A percentile compares a stretch with the other conserved stretches of the same genome.
phyloP scores from a whole-genome alignment of 495 filamentous ascomycete species.

The Hyaloscypha variabilis region DNA sequence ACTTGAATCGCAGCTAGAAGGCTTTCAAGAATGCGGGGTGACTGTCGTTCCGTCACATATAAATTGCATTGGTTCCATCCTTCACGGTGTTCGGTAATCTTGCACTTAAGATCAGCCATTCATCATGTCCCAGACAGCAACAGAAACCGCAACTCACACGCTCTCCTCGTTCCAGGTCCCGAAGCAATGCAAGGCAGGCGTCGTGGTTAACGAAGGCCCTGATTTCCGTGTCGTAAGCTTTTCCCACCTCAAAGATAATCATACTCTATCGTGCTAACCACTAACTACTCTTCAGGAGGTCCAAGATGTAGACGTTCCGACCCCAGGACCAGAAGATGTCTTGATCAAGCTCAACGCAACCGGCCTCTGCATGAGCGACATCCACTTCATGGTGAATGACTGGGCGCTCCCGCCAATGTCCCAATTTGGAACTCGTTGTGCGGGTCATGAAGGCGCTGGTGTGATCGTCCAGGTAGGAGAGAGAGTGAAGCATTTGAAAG shows the following conservation, averaged over 20 bases:
- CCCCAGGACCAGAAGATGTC: conserved; percentile 51
- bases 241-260: background rate
- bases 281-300: conserved; percentile 29
- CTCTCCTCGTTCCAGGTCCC: conserved; percentile 41
- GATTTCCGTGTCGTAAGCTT: conserved; percentile 47
- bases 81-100: background rate
- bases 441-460: conserved; percentile 61
- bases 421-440: conserved; percentile 45
- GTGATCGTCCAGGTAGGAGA: conserved; percentile 55
- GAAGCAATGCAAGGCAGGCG: conserved; percentile 54
- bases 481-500: conserved; percentile 52
- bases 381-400: conserved; percentile 52
- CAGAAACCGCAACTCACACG: conserved; percentile 1
- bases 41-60: background rate
- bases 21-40: too few relatives aligned
- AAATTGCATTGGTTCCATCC: background rate
- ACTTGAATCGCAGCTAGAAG: too few relatives aligned
- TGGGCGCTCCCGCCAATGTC: conserved; percentile 50
- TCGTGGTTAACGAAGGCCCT: conserved; percentile 56
- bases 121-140: conserved; percentile 7
- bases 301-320: conserved; percentile 53
- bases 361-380: conserved; percentile 50
- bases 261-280: background rate
- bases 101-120: background rate
- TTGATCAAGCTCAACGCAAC: conserved; percentile 50